These are phyloP conservation scores for Cercophora newfieldiana DNA, from an alignment of 495 filamentous ascomycete genomes.

Conservation along the genomic window DNA sequence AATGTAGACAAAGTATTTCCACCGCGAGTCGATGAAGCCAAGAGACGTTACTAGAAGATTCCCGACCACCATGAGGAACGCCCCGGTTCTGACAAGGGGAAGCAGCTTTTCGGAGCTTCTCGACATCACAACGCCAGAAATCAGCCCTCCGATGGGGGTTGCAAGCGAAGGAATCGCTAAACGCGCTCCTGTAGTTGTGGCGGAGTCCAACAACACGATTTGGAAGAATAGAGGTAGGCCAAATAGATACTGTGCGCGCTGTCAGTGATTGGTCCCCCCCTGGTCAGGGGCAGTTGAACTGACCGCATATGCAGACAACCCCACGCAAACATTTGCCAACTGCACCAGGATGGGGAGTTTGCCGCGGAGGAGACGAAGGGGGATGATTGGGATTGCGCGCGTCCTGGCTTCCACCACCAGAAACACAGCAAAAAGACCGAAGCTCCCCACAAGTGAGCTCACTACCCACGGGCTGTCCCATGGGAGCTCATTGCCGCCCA, in stretches of 20 bases:
- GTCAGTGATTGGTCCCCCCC: neutral
- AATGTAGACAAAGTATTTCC: conserved; percentile 65
- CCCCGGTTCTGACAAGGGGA: conserved; percentile 55
- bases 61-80: conserved; percentile 60
- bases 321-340: conserved; percentile 61
- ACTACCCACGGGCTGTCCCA: conserved; percentile 60
- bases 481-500: conserved; percentile 63
- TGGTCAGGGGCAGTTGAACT: conserved; percentile 23
- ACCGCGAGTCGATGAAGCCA: conserved; percentile 56
- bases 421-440: conserved; percentile 51
- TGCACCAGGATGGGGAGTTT: conserved; percentile 53
- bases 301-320: conserved; percentile 64
- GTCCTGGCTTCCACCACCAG: conserved; percentile 57
- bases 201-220: conserved; percentile 60
- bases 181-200: conserved; percentile 59
- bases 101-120: conserved; percentile 61
- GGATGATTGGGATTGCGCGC: conserved; percentile 61
- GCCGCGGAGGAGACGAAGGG: conserved; percentile 56
- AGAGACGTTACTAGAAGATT: conserved; percentile 57
- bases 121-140: conserved; percentile 65
- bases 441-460: conserved; percentile 51
- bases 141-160: conserved; percentile 60
- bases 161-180: conserved; percentile 62
- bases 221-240: conserved; percentile 66
- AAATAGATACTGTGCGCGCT: conserved; percentile 57